Percentiles rank a stretch among this genome's conserved stretches.
These are phyloP conservation scores for Talaromyces stipitatus DNA, from an alignment of 495 filamentous ascomycete species.

Conservation along the genomic window DNA sequence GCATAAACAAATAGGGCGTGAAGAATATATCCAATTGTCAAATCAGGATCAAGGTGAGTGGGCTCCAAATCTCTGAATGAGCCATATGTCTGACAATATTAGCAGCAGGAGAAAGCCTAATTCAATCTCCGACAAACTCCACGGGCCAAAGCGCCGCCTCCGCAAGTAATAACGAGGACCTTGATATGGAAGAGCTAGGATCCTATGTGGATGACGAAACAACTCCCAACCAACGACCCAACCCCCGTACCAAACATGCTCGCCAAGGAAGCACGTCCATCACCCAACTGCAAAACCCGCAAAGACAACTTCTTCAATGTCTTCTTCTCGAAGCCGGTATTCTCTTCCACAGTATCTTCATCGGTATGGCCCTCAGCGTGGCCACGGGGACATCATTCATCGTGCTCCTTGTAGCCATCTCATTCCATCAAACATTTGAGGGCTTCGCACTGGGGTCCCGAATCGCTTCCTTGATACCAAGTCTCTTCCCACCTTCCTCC, in stretches of 20 bases:
- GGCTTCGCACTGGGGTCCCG: constrained; percentile 68
- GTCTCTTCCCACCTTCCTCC: constrained; percentile 39
- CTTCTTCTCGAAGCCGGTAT: constrained; percentile 78
- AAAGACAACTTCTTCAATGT: constrained; percentile 66
- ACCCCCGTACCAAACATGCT: neutral
- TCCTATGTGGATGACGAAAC: constrained; percentile 15
- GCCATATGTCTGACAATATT: neutral
- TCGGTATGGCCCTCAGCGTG: constrained; percentile 83
- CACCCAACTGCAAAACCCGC: constrained; percentile 29
- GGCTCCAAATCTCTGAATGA: no score
- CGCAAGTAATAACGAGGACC: constrained; percentile 22
- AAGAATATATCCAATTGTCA: constrained; percentile 14
- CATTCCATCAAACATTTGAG: constrained; percentile 81
- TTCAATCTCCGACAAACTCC: neutral
- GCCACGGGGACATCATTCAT: constrained; percentile 69
- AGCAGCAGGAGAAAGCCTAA: neutral
- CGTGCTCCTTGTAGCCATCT: constrained; percentile 73
- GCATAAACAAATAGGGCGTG: constrained; percentile 13
- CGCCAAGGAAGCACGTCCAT: neutral
- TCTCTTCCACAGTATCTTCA: constrained; percentile 81
- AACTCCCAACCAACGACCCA: neutral
- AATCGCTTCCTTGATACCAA: constrained; percentile 57
- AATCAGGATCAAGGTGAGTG: constrained; percentile 5
- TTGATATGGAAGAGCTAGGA: constrained; percentile 22
- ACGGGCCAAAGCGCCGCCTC: neutral